These are phyloP conservation scores for Trichocladium uniseriatum DNA, from an alignment of 495 filamentous ascomycete species.

Conservation along the genomic window DNA sequence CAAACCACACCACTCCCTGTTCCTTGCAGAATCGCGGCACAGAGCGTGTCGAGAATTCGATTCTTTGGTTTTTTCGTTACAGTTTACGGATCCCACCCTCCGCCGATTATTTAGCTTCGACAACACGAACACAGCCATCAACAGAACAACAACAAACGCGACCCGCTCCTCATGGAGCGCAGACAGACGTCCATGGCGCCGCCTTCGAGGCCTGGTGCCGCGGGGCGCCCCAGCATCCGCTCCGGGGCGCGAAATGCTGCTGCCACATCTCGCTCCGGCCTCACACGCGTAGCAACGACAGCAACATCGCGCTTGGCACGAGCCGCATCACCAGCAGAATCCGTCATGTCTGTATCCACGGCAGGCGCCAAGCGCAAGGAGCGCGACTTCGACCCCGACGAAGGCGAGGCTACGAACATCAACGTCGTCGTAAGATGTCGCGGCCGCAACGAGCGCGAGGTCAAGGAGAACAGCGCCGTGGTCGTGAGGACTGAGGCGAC, in stretches of 20 bases:
- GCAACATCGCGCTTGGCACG: constrained; percentile 30
- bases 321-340: constrained; percentile 55
- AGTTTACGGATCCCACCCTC: neutral
- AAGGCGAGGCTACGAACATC: constrained; percentile 83
- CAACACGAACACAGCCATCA: neutral
- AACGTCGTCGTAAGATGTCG: constrained; percentile 93
- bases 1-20: neutral
- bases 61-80: neutral
- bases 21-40: neutral
- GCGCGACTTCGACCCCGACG: constrained; percentile 66
- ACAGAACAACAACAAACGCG: constrained; percentile 7
- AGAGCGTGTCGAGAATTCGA: neutral
- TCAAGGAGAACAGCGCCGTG: constrained; percentile 85
- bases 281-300: constrained; percentile 15
- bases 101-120: neutral
- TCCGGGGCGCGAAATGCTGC: constrained; percentile 15
- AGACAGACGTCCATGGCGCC: constrained; percentile 21
- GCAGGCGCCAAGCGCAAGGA: constrained; percentile 65
- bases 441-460: constrained; percentile 84
- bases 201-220: constrained; percentile 8
- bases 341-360: constrained; percentile 46
- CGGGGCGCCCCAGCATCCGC: constrained; percentile 23
- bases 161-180: constrained; percentile 27
- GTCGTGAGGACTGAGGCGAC: constrained; percentile 80
- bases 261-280: constrained; percentile 5